Conservation (phyloP, 2,329 filamentous ascomycete species). For the Endoconidiophora polonica region DNA sequence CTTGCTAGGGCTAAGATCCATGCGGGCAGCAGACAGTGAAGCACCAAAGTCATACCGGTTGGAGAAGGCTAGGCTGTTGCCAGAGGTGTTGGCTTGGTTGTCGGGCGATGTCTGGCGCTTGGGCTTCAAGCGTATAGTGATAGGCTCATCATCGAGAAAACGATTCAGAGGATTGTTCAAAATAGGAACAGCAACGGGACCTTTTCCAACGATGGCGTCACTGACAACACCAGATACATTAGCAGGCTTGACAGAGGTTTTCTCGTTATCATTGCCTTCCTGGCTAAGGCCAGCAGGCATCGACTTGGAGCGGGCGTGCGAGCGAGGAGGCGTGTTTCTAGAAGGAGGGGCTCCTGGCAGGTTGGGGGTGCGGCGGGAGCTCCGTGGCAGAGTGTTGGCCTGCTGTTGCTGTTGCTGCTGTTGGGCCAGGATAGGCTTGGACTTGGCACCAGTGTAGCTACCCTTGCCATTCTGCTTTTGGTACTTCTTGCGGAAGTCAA, state of each 20-base stretch:
- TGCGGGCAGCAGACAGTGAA: constrained; percentile 72
- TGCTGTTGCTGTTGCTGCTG: not conserved
- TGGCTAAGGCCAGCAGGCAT: constrained; percentile 41
- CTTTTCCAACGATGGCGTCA: constrained; percentile 27
- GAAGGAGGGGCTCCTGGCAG: not conserved
- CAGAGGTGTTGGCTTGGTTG: constrained; percentile 7
- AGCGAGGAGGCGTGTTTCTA: constrained; percentile 5
- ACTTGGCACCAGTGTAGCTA: constrained; percentile 22
- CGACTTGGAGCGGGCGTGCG: constrained; percentile 31
- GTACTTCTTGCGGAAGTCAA: constrained; percentile 75
- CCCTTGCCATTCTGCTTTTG: constrained; percentile 44
- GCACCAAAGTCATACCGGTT: constrained; percentile 92
- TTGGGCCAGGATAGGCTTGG: constrained; percentile 10
- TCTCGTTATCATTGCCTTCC: constrained; percentile 25
- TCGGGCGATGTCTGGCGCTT: constrained; percentile 33
- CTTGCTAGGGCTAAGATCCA: constrained; percentile 22
- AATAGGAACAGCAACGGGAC: not conserved
- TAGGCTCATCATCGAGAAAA: constrained; percentile 42
- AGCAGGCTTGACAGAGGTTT: not conserved
- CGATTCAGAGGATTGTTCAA: constrained; percentile 4
- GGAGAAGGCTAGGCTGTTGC: constrained; percentile 44
- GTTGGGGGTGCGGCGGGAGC: constrained; percentile 35
- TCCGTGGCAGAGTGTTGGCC: constrained; percentile 38
- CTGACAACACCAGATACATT: not conserved
- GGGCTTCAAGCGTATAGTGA: constrained; percentile 52